Percentiles rank a stretch among this genome's conserved stretches.
Conservation (phyloP, 2,329 filamentous ascomycete species). For the Mariannaea sp. region DNA sequence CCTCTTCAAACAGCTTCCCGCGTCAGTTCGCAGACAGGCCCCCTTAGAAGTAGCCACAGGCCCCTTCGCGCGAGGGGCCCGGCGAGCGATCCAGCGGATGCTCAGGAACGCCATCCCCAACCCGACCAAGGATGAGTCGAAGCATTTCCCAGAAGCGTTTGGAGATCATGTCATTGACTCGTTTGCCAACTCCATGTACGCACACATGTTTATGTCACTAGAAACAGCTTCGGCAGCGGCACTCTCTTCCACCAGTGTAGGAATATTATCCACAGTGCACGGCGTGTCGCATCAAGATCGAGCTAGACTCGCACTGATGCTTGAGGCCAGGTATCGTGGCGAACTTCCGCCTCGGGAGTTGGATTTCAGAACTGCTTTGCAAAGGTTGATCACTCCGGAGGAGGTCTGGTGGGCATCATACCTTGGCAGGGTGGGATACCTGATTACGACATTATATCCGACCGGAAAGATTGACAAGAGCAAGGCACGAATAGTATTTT, state of each 20-base stretch:
- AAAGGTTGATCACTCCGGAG: conserved; percentile 56
- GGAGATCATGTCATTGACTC: conserved; percentile 55
- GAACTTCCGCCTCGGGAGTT: conserved; percentile 63
- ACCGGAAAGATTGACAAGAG: conserved; percentile 53
- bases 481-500: conserved; percentile 48
- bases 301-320: conserved; percentile 63
- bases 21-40: conserved; percentile 54
- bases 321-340: conserved; percentile 68
- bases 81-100: conserved; percentile 51
- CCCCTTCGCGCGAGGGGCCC: conserved; percentile 55
- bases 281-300: conserved; percentile 66
- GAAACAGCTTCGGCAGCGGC: conserved; percentile 62
- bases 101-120: conserved; percentile 54
- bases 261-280: conserved; percentile 63
- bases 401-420: conserved; percentile 70
- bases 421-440: conserved; percentile 61
- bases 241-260: conserved; percentile 66
- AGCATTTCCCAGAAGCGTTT: conserved; percentile 47
- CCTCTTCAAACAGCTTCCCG: conserved; percentile 59
- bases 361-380: conserved; percentile 57
- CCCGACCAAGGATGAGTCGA: conserved; percentile 29
- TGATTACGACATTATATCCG: conserved; percentile 65
- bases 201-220: conserved; percentile 55
- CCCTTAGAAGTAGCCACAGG: conserved; percentile 65
- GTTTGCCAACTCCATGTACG: conserved; percentile 63